Base-by-base conservation (phyloP, 441 rosid genomes). In the Eugenia klotzschiana region DNA sequence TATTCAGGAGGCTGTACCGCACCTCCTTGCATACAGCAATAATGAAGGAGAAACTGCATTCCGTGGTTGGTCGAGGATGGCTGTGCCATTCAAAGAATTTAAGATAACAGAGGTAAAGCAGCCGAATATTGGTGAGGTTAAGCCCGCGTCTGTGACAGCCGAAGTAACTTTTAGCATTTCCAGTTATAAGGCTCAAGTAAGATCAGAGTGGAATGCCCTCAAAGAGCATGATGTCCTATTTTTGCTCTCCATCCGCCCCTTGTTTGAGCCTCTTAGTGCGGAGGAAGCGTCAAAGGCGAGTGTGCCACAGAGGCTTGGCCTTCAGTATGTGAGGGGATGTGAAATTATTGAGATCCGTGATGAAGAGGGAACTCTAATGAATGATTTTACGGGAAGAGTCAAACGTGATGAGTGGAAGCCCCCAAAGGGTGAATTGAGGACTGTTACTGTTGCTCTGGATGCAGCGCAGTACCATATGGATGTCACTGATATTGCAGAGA, bases 1-100 rank as follows among this genome's bases (percentile, higher is more conserved):
- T 89, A 97, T 97, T 87, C 99, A 97, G 87, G 99, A 95, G 90
- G 98, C 99, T 86, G 92, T 94, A 51, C 99, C 99, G 1, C 98
- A 95, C 86, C 98, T 95, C 85, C 98, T 94, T 87, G 94, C 98
- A 3, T 91, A 93, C 89, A 94, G 94, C 82, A 90, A 97, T 87
- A 94, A 90, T 54, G 98, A 95, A 88, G 99, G 98, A 84, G 96
- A 94, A 53, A 85, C 98, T 86, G 94, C 98, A 82, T 97, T 97
- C 77, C 98, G 98, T 87, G 99, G 99, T 82, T 97, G 98, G 99
- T 97, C 99, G 80, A 93, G 99, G 87, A 97, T 97, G 99, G 99
- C 91, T 79, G 98, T 97, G 85, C 98, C 99, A 6, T 89, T 95
- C 83, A 94, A 86, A 87, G 90, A 88, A 69, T 95, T 95, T 86